Conservation (phyloP, 1,139 yeast species). For the Kluyveromyces sp. region DNA sequence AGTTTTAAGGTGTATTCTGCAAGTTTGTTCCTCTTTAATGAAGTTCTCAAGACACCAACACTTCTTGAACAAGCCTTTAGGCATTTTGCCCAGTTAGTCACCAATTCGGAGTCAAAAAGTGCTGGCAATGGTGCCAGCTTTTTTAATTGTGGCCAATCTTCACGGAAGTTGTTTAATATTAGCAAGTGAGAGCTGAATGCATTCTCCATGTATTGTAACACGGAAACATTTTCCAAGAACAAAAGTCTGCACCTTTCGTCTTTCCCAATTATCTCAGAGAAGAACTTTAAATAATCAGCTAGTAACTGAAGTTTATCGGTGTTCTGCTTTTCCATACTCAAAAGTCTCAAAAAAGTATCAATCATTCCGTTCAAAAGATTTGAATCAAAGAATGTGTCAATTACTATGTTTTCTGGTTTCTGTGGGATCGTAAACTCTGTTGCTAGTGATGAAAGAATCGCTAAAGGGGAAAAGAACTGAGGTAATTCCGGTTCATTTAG, state of each 20-base stretch:
- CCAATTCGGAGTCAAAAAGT: conserved; percentile 20
- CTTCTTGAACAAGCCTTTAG: conserved; percentile 71
- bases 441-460: conserved; percentile 2
- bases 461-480: conserved; percentile 4
- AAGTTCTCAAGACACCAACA: conserved; percentile 59
- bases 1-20: conserved; percentile 41
- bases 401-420: conserved; percentile 23
- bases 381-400: conserved; percentile 17
- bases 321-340: conserved; percentile 15
- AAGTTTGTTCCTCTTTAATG: conserved; percentile 51
- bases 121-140: conserved; percentile 17
- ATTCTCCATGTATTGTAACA: conserved; percentile 19
- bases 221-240: conserved; percentile 17
- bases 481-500: conserved; percentile 3
- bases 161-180: conserved; percentile 17
- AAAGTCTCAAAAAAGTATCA: conserved; percentile 18
- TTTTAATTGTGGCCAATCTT: conserved; percentile 11
- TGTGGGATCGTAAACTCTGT: conserved; percentile 7
- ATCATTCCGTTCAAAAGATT: conserved; percentile 22
- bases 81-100: conserved; percentile 31
- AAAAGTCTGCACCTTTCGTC: conserved; percentile 23
- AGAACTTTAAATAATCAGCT: conserved; percentile 20
- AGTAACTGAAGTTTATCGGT: conserved; percentile 14
- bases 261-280: conserved; percentile 23
- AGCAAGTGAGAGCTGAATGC: conserved; percentile 20